These are phyloP conservation scores for Rhizophagus sp. DNA, from an alignment of 192 early-diverging fungal species.

Conservation along the genomic window DNA sequence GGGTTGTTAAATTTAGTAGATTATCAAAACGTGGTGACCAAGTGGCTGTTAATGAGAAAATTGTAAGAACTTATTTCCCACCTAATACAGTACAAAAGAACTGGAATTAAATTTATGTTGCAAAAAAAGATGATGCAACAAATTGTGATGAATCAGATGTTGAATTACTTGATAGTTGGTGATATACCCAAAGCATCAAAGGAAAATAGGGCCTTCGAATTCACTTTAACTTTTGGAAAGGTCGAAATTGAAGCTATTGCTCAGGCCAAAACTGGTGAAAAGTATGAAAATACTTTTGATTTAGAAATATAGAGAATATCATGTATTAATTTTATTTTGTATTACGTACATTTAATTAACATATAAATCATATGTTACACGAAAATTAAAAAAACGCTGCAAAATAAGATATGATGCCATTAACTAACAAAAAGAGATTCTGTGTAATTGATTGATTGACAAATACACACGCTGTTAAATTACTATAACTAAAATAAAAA, in stretches of 20 bases:
- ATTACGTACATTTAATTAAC: too few relatives aligned
- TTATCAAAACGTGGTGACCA: neutral
- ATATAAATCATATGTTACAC: too few relatives aligned
- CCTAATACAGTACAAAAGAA: neutral
- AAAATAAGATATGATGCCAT: too few relatives aligned
- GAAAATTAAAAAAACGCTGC: too few relatives aligned
- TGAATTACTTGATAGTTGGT: neutral
- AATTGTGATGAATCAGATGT: neutral
- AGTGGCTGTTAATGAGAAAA: constrained; percentile 4
- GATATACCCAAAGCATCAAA: neutral
- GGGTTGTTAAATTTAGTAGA: neutral
- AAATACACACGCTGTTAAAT: too few relatives aligned
- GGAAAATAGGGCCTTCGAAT: neutral
- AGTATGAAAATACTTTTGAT: neutral
- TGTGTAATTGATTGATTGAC: too few relatives aligned
- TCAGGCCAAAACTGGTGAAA: neutral
- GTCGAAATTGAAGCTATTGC: constrained; percentile 11
- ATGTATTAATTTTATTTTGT: too few relatives aligned
- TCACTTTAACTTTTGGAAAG: neutral
- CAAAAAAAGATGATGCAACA: neutral
- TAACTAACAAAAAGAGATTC: too few relatives aligned
- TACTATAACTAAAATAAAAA: too few relatives aligned
- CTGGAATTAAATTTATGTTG: neutral
- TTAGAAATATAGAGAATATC: neutral
- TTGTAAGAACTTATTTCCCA: neutral